Evolutionary conservation across 2,329 filamentous ascomycete genomes (phyloP), one percentile per base, ranked within the genome.

Genomic region (Dactylellina drechsleri): DNA sequence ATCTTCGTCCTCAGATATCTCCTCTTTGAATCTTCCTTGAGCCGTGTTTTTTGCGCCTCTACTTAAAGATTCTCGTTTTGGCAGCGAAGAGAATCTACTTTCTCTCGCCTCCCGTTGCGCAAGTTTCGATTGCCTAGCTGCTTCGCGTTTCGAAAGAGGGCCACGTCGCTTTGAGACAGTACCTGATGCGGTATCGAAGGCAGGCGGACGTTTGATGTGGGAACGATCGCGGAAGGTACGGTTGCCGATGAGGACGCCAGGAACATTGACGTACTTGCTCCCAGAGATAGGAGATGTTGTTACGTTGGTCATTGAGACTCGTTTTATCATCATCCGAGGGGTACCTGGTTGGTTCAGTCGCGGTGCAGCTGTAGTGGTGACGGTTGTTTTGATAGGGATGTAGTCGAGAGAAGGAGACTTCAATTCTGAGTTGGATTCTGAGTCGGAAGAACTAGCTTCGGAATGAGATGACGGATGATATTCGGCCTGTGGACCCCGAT

Each of bases 251-350:
- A 58, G 36, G 36, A 75, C 58, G 2, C 71, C 71, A 8, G 57
- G 61, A 26, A 53, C 53, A 18, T 61, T 74, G 43, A 56, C 50
- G 26, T 68, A 75, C 41, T 75, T 75, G 28, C 49, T 60, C 15
- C 64, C 59, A n/a, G 71, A 64, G 36, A 75, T 59, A 0, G 71
- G 71, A 4, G 71, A 75, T 26, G 71, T 75, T 5, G 71, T 75
- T 23, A 68, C 26, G 64, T 75, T 75, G 6, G 71, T 75, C 71
- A 75, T 75, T 4, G 71, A 75, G 23, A 75, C 71, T 49, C 71
- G 57, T 40, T 75, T 75, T 43, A 75, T 66, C 71, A 75, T 68
- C 71, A 75, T 75, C 40, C 71, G 71, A 2, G 71, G 71, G 5
- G 71, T 75, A 16, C 64, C 71, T 7, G 45, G 16, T 28, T 64